These are phyloP conservation scores for Zanthoxylum bungeanum DNA, from an alignment of 345 rosid genomes.

Conservation along the genomic window DNA sequence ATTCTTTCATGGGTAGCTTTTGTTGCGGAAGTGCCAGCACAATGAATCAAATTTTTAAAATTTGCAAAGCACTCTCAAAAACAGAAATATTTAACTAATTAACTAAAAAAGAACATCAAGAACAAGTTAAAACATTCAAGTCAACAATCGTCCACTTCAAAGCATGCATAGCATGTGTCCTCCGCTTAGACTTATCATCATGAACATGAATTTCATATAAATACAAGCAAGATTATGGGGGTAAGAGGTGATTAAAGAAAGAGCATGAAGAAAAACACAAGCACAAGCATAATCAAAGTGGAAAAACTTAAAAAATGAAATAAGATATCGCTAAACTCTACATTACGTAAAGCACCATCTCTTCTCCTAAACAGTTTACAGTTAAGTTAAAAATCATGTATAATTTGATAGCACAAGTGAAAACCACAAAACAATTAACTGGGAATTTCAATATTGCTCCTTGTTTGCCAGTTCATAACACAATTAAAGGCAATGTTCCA, in stretches of 20 bases:
- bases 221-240: no score
- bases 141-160: not conserved
- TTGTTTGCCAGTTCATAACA: no score
- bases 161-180: slow-evolving; percentile 21
- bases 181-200: not conserved
- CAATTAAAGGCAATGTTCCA: no score
- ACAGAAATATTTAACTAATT: slow-evolving; percentile 1
- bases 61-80: slow-evolving; percentile 5
- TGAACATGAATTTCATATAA: not conserved
- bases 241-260: not conserved
- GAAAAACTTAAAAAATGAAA: not conserved
- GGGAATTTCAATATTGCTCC: not conserved
- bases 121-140: not conserved
- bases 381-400: not conserved
- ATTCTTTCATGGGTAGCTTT: slow-evolving; percentile 31
- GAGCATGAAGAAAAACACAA: not conserved
- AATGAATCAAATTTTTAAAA: slow-evolving; percentile 10
- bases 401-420: not conserved
- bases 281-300: not conserved
- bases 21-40: slow-evolving; percentile 37
- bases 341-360: not conserved
- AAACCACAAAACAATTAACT: not conserved
- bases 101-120: slow-evolving; percentile 8
- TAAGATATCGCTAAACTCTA: not conserved
- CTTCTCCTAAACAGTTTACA: not conserved